Conservation (phyloP, 495 filamentous ascomycete genomes). For the Penicillium coffeae region DNA sequence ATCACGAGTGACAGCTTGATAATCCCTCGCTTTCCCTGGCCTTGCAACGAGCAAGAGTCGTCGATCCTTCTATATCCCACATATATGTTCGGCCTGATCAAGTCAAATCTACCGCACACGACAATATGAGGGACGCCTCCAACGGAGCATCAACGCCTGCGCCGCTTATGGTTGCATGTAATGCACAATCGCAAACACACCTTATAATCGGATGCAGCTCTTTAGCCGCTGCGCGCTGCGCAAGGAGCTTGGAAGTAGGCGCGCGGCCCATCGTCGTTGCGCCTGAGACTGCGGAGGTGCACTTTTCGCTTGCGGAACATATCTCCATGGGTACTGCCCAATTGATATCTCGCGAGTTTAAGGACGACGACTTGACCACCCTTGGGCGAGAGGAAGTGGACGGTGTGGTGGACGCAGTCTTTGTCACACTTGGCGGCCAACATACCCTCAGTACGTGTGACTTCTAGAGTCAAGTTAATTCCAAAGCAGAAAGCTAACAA, state of each 20-base stretch:
- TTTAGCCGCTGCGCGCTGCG: conserved; percentile 76
- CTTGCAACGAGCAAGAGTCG: too few relatives aligned
- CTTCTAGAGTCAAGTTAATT: not conserved
- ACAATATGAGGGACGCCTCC: conserved; percentile 35
- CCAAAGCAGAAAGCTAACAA: not conserved
- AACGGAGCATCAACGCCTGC: conserved; percentile 16
- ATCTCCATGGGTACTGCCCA: conserved; percentile 69
- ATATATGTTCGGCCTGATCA: too few relatives aligned
- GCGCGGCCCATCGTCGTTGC: conserved; percentile 83
- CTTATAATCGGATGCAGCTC: conserved; percentile 83
- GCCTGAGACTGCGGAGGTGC: conserved; percentile 56
- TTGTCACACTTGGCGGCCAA: conserved; percentile 66
- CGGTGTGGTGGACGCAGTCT: conserved; percentile 82
- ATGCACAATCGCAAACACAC: conserved; percentile 74
- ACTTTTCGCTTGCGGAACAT: conserved; percentile 68
- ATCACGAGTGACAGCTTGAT: too few relatives aligned
- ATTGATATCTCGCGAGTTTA: conserved; percentile 67
- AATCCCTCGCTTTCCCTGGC: too few relatives aligned
- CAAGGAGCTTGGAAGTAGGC: conserved; percentile 78
- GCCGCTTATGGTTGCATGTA: conserved; percentile 71
- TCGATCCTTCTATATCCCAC: too few relatives aligned
- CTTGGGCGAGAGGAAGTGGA: conserved; percentile 78
- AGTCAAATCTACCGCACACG: conserved; percentile 4
- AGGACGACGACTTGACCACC: conserved; percentile 68
- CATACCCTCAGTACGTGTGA: conserved; percentile 47